These are phyloP conservation scores for Pyrenophora teres DNA, from an alignment of 2,329 filamentous ascomycete species.

Conservation along the genomic window DNA sequence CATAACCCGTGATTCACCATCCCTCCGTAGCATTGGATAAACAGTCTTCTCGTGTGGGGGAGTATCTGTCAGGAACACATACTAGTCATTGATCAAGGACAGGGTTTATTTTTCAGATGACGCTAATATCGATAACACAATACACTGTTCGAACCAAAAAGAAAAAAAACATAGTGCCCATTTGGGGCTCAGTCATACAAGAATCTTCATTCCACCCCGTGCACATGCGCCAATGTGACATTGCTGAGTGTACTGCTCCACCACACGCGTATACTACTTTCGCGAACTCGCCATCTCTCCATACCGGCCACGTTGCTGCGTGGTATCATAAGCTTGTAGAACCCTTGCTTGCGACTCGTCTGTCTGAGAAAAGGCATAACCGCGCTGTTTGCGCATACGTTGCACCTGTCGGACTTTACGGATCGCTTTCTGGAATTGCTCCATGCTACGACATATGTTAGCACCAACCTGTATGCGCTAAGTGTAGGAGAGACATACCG, in stretches of 20 bases:
- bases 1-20: background rate
- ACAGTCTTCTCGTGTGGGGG: background rate
- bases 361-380: constrained; percentile 96
- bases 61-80: background rate
- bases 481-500: constrained; percentile 62
- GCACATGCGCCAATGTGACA: constrained; percentile 7
- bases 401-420: constrained; percentile 97
- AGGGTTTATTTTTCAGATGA: background rate
- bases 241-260: background rate
- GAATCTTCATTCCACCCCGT: background rate
- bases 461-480: background rate
- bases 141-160: constrained; percentile 7
- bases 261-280: constrained; percentile 18
- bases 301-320: constrained; percentile 84
- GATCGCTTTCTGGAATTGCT: constrained; percentile 99
- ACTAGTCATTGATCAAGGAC: background rate
- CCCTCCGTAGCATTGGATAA: background rate
- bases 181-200: background rate
- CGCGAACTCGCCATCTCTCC: constrained; percentile 84
- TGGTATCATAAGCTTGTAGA: constrained; percentile 97
- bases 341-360: constrained; percentile 95
- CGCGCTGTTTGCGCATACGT: constrained; percentile 98
- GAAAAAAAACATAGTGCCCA: background rate
- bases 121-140: constrained; percentile 9
- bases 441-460: constrained; percentile 68